Evolutionary conservation across 495 filamentous ascomycete species (phyloP).

Genomic region (Hamigera avellanea): DNA sequence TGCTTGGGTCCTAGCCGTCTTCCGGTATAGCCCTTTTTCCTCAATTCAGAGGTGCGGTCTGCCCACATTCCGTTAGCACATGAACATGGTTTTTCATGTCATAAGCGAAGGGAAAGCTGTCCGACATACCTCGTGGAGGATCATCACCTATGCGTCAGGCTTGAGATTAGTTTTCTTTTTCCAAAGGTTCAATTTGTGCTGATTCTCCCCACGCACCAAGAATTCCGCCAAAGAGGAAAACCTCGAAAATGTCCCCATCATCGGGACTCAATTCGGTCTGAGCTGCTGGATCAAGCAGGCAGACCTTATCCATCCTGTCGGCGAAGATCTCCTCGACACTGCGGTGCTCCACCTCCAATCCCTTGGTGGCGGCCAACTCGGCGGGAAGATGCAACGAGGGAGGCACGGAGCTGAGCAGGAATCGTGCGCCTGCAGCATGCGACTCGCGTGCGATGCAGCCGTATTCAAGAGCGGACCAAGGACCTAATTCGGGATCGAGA

Average conservation of each 20-base stretch:
- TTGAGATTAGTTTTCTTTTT: background rate
- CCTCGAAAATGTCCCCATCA: conserved; percentile 74
- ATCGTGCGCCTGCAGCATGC: conserved; percentile 49
- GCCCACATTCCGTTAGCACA: conserved; percentile 2
- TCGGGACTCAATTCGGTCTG: conserved; percentile 66
- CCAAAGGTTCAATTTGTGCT: background rate
- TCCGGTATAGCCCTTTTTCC: conserved; percentile 83
- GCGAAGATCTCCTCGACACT: conserved; percentile 73
- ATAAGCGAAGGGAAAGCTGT: background rate
- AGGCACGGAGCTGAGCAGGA: conserved; percentile 79
- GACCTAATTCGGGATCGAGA: conserved; percentile 84
- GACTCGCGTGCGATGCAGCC: conserved; percentile 73
- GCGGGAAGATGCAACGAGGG: conserved; percentile 52
- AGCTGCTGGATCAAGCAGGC: conserved; percentile 80
- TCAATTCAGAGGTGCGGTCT: conserved; percentile 90
- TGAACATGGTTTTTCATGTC: background rate
- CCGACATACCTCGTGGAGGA: conserved; percentile 71
- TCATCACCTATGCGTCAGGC: conserved; percentile 82
- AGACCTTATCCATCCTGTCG: conserved; percentile 56
- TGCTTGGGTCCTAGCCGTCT: conserved; percentile 84
- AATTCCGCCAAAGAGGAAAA: conserved; percentile 93
- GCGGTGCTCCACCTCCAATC: conserved; percentile 53
- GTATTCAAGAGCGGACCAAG: conserved; percentile 91
- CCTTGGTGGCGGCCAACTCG: conserved; percentile 43
- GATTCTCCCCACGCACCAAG: conserved; percentile 48